phyloP scores from a whole-genome alignment of 495 filamentous ascomycete species.

The Margaritispora aquatica region DNA sequence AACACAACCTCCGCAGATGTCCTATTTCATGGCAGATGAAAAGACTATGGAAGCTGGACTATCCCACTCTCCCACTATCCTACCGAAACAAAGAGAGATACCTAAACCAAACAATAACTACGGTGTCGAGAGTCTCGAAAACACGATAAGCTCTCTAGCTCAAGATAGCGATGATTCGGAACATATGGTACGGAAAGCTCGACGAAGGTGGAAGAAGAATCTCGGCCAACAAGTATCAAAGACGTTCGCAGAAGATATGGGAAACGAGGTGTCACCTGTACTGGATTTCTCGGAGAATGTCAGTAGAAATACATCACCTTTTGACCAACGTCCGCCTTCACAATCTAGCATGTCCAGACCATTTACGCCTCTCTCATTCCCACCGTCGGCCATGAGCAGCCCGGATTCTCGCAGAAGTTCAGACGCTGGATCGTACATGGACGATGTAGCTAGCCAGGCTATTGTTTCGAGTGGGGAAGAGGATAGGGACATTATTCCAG shows the following conservation, averaged over 20 bases:
- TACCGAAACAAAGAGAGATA: conserved; percentile 22
- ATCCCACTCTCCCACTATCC: conserved; percentile 26
- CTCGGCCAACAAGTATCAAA: conserved; percentile 5
- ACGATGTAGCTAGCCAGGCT: conserved; percentile 45
- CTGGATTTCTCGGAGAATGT: conserved; percentile 21
- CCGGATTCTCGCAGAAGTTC: conserved; percentile 47
- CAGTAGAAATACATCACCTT: conserved; percentile 24
- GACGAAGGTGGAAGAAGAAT: conserved; percentile 26
- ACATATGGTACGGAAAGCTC: conserved; percentile 21
- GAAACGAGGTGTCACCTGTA: conserved; percentile 21
- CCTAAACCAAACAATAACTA: conserved; percentile 39
- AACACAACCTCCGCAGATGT: conserved; percentile 41
- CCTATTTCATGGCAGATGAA: conserved; percentile 50
- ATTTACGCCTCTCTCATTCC: conserved; percentile 47
- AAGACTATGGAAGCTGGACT: conserved; percentile 40
- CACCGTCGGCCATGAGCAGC: conserved; percentile 39
- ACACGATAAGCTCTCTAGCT: conserved; percentile 34
- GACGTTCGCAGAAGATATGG: conserved; percentile 21
- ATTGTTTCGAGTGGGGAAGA: conserved; percentile 41
- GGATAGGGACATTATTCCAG: conserved; percentile 27
- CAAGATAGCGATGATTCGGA: conserved; percentile 33
- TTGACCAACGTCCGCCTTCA: conserved; percentile 25
- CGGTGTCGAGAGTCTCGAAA: conserved; percentile 59
- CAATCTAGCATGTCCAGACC: conserved; percentile 39
- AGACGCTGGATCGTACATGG: conserved; percentile 38